Evolutionary conservation across 768 basidiomycete species (phyloP).

Genomic region (Tephrocybe sp.): DNA sequence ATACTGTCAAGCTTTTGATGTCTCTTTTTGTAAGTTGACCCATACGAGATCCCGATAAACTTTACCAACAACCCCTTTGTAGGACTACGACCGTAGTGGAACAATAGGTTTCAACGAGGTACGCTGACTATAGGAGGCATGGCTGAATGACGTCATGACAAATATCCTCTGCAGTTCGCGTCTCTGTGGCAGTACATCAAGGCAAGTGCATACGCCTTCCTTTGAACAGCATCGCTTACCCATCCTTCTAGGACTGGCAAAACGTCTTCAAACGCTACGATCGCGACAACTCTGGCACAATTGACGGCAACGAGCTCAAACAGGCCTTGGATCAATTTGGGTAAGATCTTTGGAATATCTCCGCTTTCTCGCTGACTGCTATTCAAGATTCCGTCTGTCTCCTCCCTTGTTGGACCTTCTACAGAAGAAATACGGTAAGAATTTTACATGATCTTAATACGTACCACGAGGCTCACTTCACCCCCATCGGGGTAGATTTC

Average conservation of each 20-base stretch:
- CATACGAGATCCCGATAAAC: neutral
- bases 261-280: constrained; percentile 83
- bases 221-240: neutral
- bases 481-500: constrained; percentile 46
- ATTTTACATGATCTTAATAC: neutral
- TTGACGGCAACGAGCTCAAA: constrained; percentile 67
- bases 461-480: constrained; percentile 16
- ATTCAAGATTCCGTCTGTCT: constrained; percentile 59
- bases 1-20: constrained; percentile 86
- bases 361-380: neutral
- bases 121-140: constrained; percentile 10
- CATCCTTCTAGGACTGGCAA: constrained; percentile 66
- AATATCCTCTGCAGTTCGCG: constrained; percentile 47
- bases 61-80: neutral
- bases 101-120: constrained; percentile 83
- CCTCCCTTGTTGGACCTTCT: constrained; percentile 66
- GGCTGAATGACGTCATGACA: constrained; percentile 14
- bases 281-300: constrained; percentile 78
- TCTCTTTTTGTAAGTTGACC: constrained; percentile 63
- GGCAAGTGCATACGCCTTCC: constrained; percentile 24
- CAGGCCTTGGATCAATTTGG: constrained; percentile 78
- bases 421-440: constrained; percentile 78
- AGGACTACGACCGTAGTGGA: constrained; percentile 74
- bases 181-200: constrained; percentile 86
- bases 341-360: constrained; percentile 25